Evolutionary conservation across 2,329 filamentous ascomycete genomes (phyloP).

Genomic region (Diaporthe longicolla): DNA sequence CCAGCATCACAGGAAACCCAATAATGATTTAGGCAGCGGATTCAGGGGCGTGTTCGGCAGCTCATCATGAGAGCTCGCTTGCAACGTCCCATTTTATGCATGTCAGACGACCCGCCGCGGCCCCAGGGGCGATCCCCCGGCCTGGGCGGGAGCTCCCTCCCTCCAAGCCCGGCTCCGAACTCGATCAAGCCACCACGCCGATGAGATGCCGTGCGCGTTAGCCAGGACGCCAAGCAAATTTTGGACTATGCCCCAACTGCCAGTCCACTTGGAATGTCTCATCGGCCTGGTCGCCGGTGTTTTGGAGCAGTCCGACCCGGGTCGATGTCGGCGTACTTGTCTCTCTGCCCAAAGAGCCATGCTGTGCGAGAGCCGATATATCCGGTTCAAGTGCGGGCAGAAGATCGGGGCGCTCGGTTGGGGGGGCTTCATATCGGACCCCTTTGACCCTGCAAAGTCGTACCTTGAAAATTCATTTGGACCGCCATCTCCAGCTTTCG

Average conservation of each 20-base stretch:
- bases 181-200: neutral
- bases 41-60: neutral
- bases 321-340: neutral
- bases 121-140: slow-evolving; percentile 15
- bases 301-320: neutral
- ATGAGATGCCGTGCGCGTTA: neutral
- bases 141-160: neutral
- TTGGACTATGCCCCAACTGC: neutral
- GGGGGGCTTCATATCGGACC: neutral
- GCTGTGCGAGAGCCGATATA: slow-evolving; percentile 14
- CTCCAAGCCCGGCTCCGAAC: neutral
- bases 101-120: slow-evolving; percentile 25
- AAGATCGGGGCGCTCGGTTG: neutral
- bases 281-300: neutral
- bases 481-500: slow-evolving; percentile 7
- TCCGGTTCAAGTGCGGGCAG: slow-evolving; percentile 1
- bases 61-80: neutral
- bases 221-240: neutral
- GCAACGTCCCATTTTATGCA: slow-evolving; percentile 26
- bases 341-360: neutral
- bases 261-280: neutral
- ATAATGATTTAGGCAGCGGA: too few species aligned
- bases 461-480: neutral
- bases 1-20: neutral
- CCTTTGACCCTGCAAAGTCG: slow-evolving; percentile 14